These are phyloP conservation scores for Brassica nigra DNA, from an alignment of 345 rosid genomes.

Conservation along the genomic window DNA sequence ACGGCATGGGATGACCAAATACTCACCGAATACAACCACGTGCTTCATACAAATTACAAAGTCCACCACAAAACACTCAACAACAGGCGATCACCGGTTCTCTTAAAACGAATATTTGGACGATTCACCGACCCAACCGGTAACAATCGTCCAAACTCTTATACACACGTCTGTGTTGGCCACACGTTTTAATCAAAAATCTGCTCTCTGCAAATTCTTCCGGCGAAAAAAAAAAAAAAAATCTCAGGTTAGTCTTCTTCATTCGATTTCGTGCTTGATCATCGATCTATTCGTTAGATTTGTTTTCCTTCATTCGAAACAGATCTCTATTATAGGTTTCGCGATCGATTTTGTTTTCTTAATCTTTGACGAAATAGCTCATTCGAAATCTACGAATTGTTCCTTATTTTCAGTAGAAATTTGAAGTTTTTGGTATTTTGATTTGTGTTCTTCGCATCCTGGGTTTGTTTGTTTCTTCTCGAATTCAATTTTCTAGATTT, in stretches of 20 bases:
- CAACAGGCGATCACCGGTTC: constrained; percentile 30
- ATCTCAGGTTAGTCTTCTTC: constrained; percentile 31
- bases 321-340: constrained; percentile 5
- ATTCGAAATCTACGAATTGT: neutral
- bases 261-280: neutral
- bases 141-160: constrained; percentile 14
- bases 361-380: neutral
- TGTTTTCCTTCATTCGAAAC: neutral
- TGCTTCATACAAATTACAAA: neutral
- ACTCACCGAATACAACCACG: constrained; percentile 30
- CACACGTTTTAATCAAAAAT: constrained; percentile 34
- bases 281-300: neutral
- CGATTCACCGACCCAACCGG: constrained; percentile 23
- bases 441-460: neutral
- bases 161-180: constrained; percentile 34
- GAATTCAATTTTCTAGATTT: neutral
- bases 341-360: neutral
- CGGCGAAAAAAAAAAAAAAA: constrained; percentile 26
- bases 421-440: neutral
- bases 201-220: constrained; percentile 12
- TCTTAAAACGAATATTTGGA: neutral
- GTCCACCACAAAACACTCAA: neutral
- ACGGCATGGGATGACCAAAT: constrained; percentile 1
- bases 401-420: neutral
- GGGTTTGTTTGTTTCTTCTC: neutral